These are phyloP conservation scores for Yamadazyma nakazawae DNA, from an alignment of 805 yeast species.

Conservation along the genomic window DNA sequence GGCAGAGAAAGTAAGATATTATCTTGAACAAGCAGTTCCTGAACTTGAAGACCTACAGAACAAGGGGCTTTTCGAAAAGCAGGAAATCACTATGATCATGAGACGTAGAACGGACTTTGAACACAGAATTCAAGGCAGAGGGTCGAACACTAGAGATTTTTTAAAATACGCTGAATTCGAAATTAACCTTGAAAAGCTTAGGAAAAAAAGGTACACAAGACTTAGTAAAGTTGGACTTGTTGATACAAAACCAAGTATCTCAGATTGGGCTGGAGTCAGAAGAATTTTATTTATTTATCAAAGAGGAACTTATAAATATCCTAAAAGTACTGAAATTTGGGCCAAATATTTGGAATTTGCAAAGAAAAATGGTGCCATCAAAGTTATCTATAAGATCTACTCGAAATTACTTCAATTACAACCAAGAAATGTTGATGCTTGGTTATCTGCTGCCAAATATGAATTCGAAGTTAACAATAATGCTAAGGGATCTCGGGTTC, in stretches of 20 bases:
- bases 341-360: constrained; percentile 66
- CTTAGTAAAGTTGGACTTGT: constrained; percentile 53
- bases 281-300: constrained; percentile 80
- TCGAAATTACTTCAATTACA: constrained; percentile 78
- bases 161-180: constrained; percentile 79
- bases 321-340: constrained; percentile 79
- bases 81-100: constrained; percentile 82
- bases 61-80: constrained; percentile 76
- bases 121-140: constrained; percentile 82
- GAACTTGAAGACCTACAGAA: constrained; percentile 85
- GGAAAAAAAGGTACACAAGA: constrained; percentile 67
- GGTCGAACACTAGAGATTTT: constrained; percentile 74
- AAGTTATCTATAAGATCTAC: constrained; percentile 71
- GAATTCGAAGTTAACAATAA: constrained; percentile 88
- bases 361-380: constrained; percentile 63
- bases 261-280: constrained; percentile 85
- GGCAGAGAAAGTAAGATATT: constrained; percentile 49
- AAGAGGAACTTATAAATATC: constrained; percentile 76
- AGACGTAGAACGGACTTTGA: constrained; percentile 94
- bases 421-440: constrained; percentile 85
- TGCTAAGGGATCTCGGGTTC: constrained; percentile 81
- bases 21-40: constrained; percentile 71
- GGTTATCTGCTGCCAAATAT: constrained; percentile 94
- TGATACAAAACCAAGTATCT: constrained; percentile 60
- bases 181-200: constrained; percentile 68